Percentiles rank a stretch among this genome's conserved stretches.
Conservation (phyloP, 768 basidiomycete genomes). For the Tricholoma bakamatsutake region DNA sequence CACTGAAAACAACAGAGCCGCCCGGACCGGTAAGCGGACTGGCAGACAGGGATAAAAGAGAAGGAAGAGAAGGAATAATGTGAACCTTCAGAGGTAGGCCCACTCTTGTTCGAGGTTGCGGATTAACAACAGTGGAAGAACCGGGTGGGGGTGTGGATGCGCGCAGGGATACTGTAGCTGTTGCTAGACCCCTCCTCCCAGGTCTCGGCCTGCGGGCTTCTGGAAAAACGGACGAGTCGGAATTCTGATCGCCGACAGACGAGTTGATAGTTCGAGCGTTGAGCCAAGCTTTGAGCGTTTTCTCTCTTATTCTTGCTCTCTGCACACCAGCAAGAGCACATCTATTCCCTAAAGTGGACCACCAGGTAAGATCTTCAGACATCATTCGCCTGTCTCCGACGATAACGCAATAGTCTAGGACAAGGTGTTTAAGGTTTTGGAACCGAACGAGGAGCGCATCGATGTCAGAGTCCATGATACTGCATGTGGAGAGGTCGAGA, state of each 20-base stretch:
- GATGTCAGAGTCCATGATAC: conserved; percentile 46
- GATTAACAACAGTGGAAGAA: conserved; percentile 9
- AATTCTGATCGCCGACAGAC: conserved; percentile 6
- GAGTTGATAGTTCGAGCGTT: conserved; percentile 20
- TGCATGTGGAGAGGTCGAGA: conserved; percentile 75
- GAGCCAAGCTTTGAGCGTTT: conserved; percentile 46
- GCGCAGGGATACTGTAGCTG: conserved; percentile 59
- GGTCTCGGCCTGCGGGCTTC: conserved; percentile 22
- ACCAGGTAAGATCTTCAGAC: conserved; percentile 27
- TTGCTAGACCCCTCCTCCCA: conserved; percentile 60
- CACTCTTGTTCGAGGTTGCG: conserved; percentile 3
- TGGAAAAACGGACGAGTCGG: conserved; percentile 3
- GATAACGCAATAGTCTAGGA: conserved; percentile 63
- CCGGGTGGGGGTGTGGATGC: conserved; percentile 15
- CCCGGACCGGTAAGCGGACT: conserved; percentile 24
- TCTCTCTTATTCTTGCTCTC: conserved; percentile 63
- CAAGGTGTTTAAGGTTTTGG: conserved; percentile 49
- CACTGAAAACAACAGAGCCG: conserved; percentile 21
- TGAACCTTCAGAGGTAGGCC: conserved; percentile 35
- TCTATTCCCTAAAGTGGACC: conserved; percentile 53
- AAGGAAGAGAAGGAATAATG: conserved; percentile 50
- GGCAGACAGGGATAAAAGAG: conserved; percentile 40
- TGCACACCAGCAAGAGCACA: conserved; percentile 58
- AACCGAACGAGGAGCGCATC: conserved; percentile 50
- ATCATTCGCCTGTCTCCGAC: conserved; percentile 40